Percentiles rank a stretch among this genome's conserved stretches.
Evolutionary conservation across 106 monocot genomes (phyloP).

Genomic region (Dendrobium officinale): DNA sequence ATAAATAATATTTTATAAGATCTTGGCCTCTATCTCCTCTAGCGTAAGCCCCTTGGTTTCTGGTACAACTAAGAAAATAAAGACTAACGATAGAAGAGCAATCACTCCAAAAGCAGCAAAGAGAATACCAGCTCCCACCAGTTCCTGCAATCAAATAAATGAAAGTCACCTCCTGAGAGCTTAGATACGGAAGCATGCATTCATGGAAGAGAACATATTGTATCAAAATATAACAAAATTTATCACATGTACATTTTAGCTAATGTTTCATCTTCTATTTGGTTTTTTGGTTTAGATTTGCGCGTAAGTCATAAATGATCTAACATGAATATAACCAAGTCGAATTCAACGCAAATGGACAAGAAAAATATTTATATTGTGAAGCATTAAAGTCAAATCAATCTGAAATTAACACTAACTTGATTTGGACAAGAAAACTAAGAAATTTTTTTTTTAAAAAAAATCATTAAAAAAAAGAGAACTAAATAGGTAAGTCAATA

Average conservation of each 20-base stretch:
- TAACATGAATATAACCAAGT: no score
- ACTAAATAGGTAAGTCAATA: no score
- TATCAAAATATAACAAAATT: not conserved
- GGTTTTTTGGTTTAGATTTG: not conserved
- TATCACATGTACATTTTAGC: not conserved
- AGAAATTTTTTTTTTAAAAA: no score
- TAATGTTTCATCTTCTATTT: not conserved
- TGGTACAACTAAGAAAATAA: constrained; percentile 78
- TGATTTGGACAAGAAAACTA: no score
- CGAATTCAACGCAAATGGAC: no score
- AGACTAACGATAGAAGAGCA: constrained; percentile 64
- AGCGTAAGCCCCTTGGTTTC: constrained; percentile 94
- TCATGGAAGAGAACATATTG: not conserved
- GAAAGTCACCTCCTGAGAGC: not conserved
- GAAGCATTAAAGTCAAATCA: no score
- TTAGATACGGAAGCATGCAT: not conserved
- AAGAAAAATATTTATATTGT: no score
- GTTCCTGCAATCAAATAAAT: constrained; percentile 32
- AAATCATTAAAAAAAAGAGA: no score
- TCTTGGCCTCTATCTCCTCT: constrained; percentile 90
- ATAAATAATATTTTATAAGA: constrained; percentile 29
- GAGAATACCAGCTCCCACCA: constrained; percentile 66
- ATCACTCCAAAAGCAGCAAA: constrained; percentile 83
- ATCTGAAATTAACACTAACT: no score
- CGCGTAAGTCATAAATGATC: not conserved